Evolutionary conservation across 2,329 filamentous ascomycete species (phyloP).

Genomic region (Talaromyces sp.): DNA sequence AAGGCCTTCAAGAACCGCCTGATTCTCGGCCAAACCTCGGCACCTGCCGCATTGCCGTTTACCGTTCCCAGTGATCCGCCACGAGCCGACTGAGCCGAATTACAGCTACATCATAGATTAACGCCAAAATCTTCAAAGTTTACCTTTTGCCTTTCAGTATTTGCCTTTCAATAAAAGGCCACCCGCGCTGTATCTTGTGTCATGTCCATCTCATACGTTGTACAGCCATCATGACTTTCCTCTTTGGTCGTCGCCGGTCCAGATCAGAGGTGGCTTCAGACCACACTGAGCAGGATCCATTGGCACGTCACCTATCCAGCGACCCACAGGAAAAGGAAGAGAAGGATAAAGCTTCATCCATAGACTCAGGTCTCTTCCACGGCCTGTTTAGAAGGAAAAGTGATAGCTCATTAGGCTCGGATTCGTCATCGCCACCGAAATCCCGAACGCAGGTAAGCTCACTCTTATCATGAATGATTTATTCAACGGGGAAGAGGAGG

Average conservation of each 20-base stretch:
- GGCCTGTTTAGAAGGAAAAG: slow-evolving; percentile 28
- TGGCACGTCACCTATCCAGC: slow-evolving; percentile 11
- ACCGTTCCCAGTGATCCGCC: slow-evolving; percentile 3
- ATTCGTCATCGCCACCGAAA: neutral
- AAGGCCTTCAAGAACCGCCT: too few species aligned
- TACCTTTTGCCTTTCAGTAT: neutral
- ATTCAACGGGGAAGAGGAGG: neutral
- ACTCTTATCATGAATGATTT: neutral
- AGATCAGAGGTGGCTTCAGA: slow-evolving; percentile 20
- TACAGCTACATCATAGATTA: neutral
- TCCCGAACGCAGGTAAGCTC: neutral
- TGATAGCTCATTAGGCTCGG: slow-evolving; percentile 5
- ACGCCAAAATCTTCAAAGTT: neutral
- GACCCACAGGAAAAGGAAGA: slow-evolving; percentile 5
- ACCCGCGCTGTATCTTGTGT: neutral
- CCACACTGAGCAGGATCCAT: slow-evolving; percentile 9
- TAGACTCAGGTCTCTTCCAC: slow-evolving; percentile 19
- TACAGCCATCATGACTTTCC: slow-evolving; percentile 24
- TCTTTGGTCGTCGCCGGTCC: slow-evolving; percentile 33
- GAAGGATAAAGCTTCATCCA: neutral
- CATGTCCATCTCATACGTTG: neutral
- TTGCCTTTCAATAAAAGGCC: too few species aligned
- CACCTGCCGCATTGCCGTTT: neutral
- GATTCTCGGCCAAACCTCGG: too few species aligned
- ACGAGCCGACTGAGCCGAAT: slow-evolving; percentile 18